Base-by-base conservation (phyloP, 495 filamentous ascomycete species). In the Hypoxylon crocopeplum region DNA sequence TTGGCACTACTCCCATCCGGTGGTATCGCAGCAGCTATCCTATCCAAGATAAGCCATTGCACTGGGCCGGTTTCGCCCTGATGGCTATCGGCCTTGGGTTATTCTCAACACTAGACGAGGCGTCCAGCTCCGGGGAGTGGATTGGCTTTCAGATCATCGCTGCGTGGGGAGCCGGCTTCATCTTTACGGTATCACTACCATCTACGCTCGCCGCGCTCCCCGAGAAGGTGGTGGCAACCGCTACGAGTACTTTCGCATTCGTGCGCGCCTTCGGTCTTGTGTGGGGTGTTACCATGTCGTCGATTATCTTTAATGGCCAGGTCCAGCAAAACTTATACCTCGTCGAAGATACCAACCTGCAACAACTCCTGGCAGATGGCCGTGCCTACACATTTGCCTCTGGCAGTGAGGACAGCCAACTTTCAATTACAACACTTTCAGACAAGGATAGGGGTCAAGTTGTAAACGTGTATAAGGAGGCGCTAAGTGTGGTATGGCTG, bases 271-370 rank as follows among this genome's bases (percentile, higher is more conserved):
- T 82, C 13, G 82, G 82, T 0, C 57, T 57, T 11, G 69, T 83
- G 5, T 79, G 80, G 73, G 81, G 79, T 0, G 70, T 79, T 0
- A 64, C 78, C 2, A 66, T 84, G 16, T 77, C 82, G 1, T 68
- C 73, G 3, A 69, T 74, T 0, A 72, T 80, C 0, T 84, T 84
- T 72, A 84, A 84, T n/a, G n/a, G n/a, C n/a, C n/a, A n/a, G n/a
- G n/a, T n/a, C n/a, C n/a, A n/a, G n/a, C n/a, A n/a, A n/a, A n/a
- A n/a, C n/a, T n/a, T n/a, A n/a, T n/a, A n/a, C n/a, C n/a, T n/a
- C n/a, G n/a, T n/a, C n/a, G n/a, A n/a, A n/a, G n/a, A n/a, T n/a
- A n/a, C n/a, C n/a, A n/a, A n/a, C n/a, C n/a, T n/a, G n/a, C n/a
- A n/a, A n/a, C n/a, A n/a, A n/a, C n/a, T n/a, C n/a, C n/a, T n/a